phyloP scores from a whole-genome alignment of 208 protist genomes.

The Acanthamoeba rhysodes region DNA sequence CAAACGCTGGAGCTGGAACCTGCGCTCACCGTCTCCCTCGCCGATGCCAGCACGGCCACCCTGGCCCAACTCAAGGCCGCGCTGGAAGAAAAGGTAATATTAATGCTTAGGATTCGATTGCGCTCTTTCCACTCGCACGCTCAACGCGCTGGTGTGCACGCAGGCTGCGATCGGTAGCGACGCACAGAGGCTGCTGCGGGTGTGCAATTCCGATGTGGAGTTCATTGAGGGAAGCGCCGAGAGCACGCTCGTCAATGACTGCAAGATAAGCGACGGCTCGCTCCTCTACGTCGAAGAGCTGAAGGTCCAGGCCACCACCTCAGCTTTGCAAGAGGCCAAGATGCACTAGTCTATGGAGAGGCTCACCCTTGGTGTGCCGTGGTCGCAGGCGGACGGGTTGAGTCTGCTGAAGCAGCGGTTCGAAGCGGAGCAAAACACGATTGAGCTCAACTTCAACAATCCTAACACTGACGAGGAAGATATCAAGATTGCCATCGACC shows the following conservation, averaged over 20 bases:
- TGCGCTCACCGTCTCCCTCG: conserved; percentile 20
- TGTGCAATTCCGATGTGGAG: neutral
- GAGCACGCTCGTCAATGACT: conserved; percentile 23
- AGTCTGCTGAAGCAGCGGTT: conserved; percentile 67
- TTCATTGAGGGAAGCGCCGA: neutral
- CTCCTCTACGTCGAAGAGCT: conserved; percentile 30
- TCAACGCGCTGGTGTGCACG: neutral
- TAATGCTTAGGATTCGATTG: neutral
- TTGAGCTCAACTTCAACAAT: conserved; percentile 74
- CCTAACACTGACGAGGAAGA: conserved; percentile 25
- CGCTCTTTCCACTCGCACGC: neutral
- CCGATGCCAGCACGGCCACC: conserved; percentile 12
- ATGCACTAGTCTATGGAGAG: no score
- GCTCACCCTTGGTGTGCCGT: no score
- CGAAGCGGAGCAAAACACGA: conserved; percentile 65
- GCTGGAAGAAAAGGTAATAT: conserved; percentile 1
- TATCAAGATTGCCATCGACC: conserved; percentile 45
- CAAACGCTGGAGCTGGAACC: conserved; percentile 29
- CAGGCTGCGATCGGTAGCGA: neutral
- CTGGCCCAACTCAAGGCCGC: conserved; percentile 20
- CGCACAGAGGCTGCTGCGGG: neutral
- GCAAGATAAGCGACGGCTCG: neutral
- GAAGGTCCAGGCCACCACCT: neutral
- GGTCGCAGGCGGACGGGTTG: neutral
- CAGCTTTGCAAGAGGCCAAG: no score